phyloP scores from a whole-genome alignment of 2,329 filamentous ascomycete genomes.

The Ophiostoma himal-ulmi region DNA sequence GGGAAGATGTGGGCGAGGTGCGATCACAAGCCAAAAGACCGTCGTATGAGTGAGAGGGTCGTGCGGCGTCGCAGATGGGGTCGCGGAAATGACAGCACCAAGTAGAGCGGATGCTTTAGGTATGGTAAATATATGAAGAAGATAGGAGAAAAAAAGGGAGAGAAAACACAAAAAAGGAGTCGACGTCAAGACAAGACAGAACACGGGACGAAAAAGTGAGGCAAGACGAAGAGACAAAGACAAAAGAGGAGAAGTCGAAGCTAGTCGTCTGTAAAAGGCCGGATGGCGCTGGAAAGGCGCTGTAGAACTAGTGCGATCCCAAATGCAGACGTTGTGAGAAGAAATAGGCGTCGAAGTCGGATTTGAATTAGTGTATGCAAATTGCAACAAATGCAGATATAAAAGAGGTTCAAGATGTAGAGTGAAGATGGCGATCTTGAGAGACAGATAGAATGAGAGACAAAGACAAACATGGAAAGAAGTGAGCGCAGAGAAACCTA shows the following conservation, averaged over 20 bases:
- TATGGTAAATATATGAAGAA: background rate
- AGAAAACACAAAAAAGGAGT: background rate
- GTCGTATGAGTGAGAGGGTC: slow-evolving; percentile 8
- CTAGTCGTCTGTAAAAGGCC: background rate
- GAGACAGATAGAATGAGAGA: background rate
- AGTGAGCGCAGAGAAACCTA: background rate
- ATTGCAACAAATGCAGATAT: background rate
- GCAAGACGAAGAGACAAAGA: background rate
- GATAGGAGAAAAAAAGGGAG: background rate
- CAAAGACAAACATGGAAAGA: background rate
- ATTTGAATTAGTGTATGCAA: background rate
- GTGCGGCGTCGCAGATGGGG: slow-evolving; percentile 11
- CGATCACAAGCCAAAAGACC: slow-evolving; percentile 7
- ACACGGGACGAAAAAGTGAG: background rate
- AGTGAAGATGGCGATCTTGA: background rate
- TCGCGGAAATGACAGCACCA: slow-evolving; percentile 1
- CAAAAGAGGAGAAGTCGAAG: background rate
- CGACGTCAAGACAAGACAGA: background rate
- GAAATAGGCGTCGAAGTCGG: background rate
- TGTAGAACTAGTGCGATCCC: background rate
- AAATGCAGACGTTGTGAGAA: background rate
- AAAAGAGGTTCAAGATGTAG: background rate
- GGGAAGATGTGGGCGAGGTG: too few species aligned
- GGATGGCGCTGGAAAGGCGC: background rate
- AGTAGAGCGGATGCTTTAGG: background rate